These are phyloP conservation scores for Xylariaceae sp. DNA, from an alignment of 2,329 filamentous ascomycete genomes.

Conservation along the genomic window DNA sequence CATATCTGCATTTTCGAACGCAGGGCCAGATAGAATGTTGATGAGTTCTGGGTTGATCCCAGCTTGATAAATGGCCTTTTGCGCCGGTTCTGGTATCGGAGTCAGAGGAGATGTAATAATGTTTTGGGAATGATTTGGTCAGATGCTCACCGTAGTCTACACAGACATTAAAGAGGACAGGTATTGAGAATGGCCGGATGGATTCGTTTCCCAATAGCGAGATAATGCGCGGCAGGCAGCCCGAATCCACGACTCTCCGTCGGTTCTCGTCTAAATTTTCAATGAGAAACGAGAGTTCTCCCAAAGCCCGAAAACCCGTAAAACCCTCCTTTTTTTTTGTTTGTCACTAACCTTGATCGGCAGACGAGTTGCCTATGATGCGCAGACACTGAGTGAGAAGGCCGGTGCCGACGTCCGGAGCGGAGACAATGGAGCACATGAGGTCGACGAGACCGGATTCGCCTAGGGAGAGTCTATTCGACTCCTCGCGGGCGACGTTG, in stretches of 20 bases:
- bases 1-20: slow-evolving; percentile 36
- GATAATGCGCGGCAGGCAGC: slow-evolving; percentile 44
- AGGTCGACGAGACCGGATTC: slow-evolving; percentile 53
- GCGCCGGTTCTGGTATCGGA: slow-evolving; percentile 46
- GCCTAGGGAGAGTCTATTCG: slow-evolving; percentile 52
- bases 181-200: slow-evolving; percentile 48
- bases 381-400: slow-evolving; percentile 52
- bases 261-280: slow-evolving; percentile 51
- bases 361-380: slow-evolving; percentile 57
- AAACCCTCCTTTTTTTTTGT: neutral
- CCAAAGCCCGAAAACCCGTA: neutral
- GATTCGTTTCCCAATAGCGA: slow-evolving; percentile 42
- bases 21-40: slow-evolving; percentile 43
- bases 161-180: slow-evolving; percentile 57
- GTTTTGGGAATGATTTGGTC: neutral
- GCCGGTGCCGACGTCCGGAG: slow-evolving; percentile 34
- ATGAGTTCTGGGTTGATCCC: slow-evolving; percentile 46
- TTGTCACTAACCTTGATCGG: slow-evolving; percentile 46
- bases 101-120: slow-evolving; percentile 15
- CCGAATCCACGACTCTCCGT: slow-evolving; percentile 46
- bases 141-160: slow-evolving; percentile 53
- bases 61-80: slow-evolving; percentile 49
- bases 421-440: slow-evolving; percentile 44
- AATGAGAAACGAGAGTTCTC: slow-evolving; percentile 1
- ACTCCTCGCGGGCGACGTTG: slow-evolving; percentile 50